phyloP scores from a whole-genome alignment of 2,329 filamentous ascomycete species.

The Blastomyces emzantsi region DNA sequence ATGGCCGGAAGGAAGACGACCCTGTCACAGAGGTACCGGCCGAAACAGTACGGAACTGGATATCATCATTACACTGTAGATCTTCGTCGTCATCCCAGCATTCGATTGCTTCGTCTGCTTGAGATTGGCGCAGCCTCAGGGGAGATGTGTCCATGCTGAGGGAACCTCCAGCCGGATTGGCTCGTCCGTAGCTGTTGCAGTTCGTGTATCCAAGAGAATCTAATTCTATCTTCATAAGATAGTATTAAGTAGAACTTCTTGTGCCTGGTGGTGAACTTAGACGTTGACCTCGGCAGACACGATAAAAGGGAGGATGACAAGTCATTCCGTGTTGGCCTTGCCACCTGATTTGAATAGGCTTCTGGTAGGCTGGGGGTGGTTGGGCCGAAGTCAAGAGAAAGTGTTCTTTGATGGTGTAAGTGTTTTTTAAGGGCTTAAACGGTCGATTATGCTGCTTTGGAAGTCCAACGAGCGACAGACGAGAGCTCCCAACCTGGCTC shows the following conservation, averaged over 20 bases:
- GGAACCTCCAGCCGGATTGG: not conserved
- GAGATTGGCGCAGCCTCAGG: constrained; percentile 26
- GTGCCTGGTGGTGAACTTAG: not conserved
- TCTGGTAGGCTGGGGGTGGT: not conserved
- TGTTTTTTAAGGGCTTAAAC: not conserved
- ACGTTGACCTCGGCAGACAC: constrained; percentile 6
- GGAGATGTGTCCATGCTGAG: constrained; percentile 33
- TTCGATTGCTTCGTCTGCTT: constrained; percentile 32
- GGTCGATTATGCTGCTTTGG: not conserved
- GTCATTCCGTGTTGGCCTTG: constrained; percentile 9
- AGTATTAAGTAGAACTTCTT: not conserved
- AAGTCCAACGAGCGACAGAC: not conserved
- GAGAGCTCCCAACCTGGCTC: not conserved
- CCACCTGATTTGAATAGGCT: not conserved
- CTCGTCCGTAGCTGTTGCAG: not conserved
- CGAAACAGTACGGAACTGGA: constrained; percentile 39
- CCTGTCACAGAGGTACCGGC: constrained; percentile 39
- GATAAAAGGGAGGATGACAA: constrained; percentile 11
- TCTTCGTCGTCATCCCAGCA: constrained; percentile 44
- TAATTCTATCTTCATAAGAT: not conserved
- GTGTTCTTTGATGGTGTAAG: not conserved
- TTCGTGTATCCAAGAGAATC: not conserved
- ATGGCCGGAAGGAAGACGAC: constrained; percentile 33
- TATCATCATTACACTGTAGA: constrained; percentile 39
- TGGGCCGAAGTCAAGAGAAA: not conserved